Evolutionary conservation across 495 filamentous ascomycete species (phyloP).

Genomic region (Pyrenula massariospora): DNA sequence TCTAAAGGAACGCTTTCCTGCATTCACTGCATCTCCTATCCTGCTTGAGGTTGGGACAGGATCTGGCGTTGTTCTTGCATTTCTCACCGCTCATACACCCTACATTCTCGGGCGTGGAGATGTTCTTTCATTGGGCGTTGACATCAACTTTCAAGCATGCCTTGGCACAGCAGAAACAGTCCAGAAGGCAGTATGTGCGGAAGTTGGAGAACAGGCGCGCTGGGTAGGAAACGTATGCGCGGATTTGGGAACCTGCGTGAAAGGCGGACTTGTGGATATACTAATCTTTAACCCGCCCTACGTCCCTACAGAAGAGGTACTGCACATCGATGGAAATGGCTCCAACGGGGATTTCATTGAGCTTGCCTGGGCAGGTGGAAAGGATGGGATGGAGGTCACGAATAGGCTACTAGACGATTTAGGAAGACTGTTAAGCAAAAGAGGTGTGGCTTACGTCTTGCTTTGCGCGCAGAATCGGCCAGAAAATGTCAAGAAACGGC

Average conservation of each 20-base stretch:
- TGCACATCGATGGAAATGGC: constrained; percentile 21
- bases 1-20: constrained; percentile 44
- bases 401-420: constrained; percentile 60
- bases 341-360: constrained; percentile 73
- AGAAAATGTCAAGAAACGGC: constrained; percentile 48
- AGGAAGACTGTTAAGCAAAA: constrained; percentile 44
- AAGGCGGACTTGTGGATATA: constrained; percentile 53
- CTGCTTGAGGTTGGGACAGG: constrained; percentile 79
- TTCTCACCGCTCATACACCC: constrained; percentile 62
- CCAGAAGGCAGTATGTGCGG: constrained; percentile 32
- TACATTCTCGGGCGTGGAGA: constrained; percentile 61
- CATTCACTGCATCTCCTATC: constrained; percentile 27
- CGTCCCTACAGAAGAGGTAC: constrained; percentile 72
- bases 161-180: constrained; percentile 53
- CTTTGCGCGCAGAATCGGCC: constrained; percentile 82
- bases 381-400: constrained; percentile 88
- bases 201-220: constrained; percentile 4
- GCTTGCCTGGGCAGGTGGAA: constrained; percentile 78
- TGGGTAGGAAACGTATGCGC: constrained; percentile 52
- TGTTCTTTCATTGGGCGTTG: constrained; percentile 60
- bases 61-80: constrained; percentile 83
- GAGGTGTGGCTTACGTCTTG: constrained; percentile 79
- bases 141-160: constrained; percentile 77
- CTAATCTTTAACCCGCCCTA: constrained; percentile 96
- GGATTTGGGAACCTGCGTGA: constrained; percentile 52